These are phyloP conservation scores for Tieghemostelium lacteum DNA, from an alignment of 78 protist genomes.

Conservation along the genomic window DNA sequence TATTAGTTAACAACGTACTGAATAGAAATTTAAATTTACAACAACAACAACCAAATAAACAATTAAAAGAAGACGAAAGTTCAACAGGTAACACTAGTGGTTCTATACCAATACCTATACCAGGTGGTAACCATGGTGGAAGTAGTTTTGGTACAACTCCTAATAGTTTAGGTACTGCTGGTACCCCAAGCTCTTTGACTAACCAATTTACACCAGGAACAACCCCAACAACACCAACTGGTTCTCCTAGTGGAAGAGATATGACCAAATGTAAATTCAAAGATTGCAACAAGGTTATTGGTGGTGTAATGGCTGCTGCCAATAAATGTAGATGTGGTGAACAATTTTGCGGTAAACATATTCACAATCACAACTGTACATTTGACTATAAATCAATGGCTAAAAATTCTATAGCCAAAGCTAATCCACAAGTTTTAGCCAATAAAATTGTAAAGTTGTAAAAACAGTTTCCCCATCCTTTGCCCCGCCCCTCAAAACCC, in stretches of 20 bases:
- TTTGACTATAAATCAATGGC: conserved; percentile 65
- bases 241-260: neutral
- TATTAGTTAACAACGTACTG: too few relatives aligned
- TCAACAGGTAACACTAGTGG: neutral
- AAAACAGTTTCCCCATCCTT: too few relatives aligned
- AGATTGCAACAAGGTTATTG: conserved; percentile 28
- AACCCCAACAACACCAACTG: conserved; percentile 6
- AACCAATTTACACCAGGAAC: neutral
- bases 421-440: conserved; percentile 73
- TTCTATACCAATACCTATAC: neutral
- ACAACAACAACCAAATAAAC: neutral
- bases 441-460: conserved; percentile 68
- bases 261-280: conserved; percentile 24
- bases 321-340: conserved; percentile 66
- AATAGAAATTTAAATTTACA: neutral
- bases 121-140: neutral
- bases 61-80: neutral
- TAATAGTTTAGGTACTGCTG: neutral
- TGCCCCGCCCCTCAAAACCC: too few relatives aligned
- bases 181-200: neutral
- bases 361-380: conserved; percentile 53
- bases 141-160: neutral
- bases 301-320: conserved; percentile 9
- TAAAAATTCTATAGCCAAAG: conserved; percentile 51
- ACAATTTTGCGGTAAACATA: conserved; percentile 52